Conservation (phyloP, 495 filamentous ascomycete species). For the Trichocladium antarcticum region DNA sequence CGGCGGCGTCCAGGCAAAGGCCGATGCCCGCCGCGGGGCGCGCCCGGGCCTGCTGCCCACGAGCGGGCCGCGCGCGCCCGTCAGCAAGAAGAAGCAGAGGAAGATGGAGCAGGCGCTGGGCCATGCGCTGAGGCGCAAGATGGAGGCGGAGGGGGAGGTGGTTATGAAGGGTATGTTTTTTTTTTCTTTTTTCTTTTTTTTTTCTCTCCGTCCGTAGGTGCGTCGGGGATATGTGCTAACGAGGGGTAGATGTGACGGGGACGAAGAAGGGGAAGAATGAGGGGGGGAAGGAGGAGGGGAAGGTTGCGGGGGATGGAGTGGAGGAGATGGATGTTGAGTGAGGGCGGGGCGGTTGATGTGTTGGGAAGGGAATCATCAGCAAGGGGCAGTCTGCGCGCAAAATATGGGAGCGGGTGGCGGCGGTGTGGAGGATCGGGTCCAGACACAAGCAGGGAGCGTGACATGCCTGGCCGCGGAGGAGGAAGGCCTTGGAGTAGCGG, state of each 20-base stretch:
- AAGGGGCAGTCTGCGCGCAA: no score
- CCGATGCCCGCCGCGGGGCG: slow-evolving; percentile 29
- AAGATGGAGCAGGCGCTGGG: slow-evolving; percentile 36
- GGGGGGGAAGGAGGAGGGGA: background rate
- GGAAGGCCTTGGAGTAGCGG: no score
- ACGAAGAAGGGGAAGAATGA: background rate
- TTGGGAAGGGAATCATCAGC: no score
- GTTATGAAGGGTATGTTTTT: slow-evolving; percentile 28
- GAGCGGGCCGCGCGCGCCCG: slow-evolving; percentile 30
- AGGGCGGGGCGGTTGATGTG: background rate
- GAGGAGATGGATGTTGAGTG: slow-evolving; percentile 17
- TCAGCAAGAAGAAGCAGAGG: slow-evolving; percentile 35
- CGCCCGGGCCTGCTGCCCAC: slow-evolving; percentile 31
- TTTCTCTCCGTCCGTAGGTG: background rate
- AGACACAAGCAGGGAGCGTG: no score
- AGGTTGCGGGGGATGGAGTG: background rate
- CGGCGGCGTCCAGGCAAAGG: slow-evolving; percentile 20
- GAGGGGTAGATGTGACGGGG: background rate
- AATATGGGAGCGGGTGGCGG: no score
- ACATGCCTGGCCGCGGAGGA: no score
- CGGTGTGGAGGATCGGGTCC: no score
- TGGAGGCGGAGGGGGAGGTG: slow-evolving; percentile 30
- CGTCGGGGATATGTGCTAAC: no score
- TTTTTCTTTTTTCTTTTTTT: background rate
- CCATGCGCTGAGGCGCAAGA: slow-evolving; percentile 33